Percentiles rank a stretch among this genome's conserved stretches.
These are phyloP conservation scores for Diaporthe capsici DNA, from an alignment of 2,329 filamentous ascomycete genomes.

Conservation along the genomic window DNA sequence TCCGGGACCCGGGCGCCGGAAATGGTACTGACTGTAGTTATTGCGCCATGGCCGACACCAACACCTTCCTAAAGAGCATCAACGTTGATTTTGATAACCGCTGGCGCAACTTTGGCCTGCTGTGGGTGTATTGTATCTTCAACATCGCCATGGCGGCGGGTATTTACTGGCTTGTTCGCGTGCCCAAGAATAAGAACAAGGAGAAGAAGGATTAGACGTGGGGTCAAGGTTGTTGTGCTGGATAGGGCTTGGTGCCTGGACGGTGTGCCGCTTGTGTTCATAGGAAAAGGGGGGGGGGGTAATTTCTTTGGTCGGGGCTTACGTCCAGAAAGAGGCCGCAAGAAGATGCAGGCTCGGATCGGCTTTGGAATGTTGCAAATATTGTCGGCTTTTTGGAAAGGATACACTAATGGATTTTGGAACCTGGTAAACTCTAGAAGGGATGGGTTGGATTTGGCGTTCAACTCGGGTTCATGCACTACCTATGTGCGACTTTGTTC, in stretches of 20 bases:
- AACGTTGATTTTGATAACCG: neutral
- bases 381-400: neutral
- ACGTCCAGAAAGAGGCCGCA: neutral
- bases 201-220: neutral
- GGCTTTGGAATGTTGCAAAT: neutral
- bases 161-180: conserved; percentile 16
- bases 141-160: neutral
- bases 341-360: neutral
- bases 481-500: neutral
- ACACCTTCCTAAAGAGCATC: conserved; percentile 41
- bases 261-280: neutral
- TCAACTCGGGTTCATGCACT: neutral
- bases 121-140: conserved; percentile 12
- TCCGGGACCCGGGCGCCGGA: conserved; percentile 56
- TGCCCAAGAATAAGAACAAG: neutral
- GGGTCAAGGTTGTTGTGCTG: neutral
- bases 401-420: neutral
- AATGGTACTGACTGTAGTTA: conserved; percentile 37
- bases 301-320: too few species aligned
- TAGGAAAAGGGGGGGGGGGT: too few species aligned
- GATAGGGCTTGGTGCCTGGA: neutral
- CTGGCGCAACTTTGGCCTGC: conserved; percentile 22
- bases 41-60: conserved; percentile 49
- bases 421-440: neutral
- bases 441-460: neutral